These are phyloP conservation scores for Misopates orontium DNA, from an alignment of 257 asterid genomes.

Conservation along the genomic window DNA sequence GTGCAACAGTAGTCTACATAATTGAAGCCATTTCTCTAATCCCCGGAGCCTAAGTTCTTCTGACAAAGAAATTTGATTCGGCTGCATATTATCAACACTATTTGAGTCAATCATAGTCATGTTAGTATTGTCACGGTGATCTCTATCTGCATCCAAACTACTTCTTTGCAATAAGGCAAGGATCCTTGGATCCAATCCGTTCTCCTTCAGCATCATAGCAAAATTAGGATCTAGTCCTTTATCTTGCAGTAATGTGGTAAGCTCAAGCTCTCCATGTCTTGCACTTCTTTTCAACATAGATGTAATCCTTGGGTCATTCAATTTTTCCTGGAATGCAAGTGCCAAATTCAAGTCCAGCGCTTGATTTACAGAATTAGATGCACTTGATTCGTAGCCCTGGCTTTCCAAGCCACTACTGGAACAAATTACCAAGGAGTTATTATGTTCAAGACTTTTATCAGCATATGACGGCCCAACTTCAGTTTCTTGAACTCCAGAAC, in stretches of 20 bases:
- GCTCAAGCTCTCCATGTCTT: constrained; percentile 82
- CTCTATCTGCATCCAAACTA: constrained; percentile 99
- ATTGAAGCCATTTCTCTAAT: constrained; percentile 87
- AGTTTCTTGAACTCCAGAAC: constrained; percentile 81
- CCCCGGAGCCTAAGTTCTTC: constrained; percentile 96
- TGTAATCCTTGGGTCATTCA: constrained; percentile 85
- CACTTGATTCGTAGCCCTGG: constrained; percentile 88
- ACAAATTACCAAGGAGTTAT: constrained; percentile 71
- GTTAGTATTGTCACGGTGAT: constrained; percentile 79
- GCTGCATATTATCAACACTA: constrained; percentile 58
- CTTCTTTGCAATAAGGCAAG: constrained; percentile 97
- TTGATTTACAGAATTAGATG: constrained; percentile 81
- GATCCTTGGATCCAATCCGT: constrained; percentile 95
- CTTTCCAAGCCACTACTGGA: constrained; percentile 95
- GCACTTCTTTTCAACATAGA: constrained; percentile 79
- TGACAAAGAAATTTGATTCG: constrained; percentile 88
- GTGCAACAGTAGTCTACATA: constrained; percentile 75
- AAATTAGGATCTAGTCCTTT: constrained; percentile 99
- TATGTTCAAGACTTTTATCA: constrained; percentile 69
- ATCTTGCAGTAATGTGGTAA: constrained; percentile 82
- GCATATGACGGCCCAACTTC: constrained; percentile 84
- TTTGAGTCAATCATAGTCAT: constrained; percentile 56
- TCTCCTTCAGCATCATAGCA: constrained; percentile 98
- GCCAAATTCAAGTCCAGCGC: constrained; percentile 86
- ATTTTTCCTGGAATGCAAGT: constrained; percentile 86